These are phyloP conservation scores for Leptosphaerulina australis DNA, from an alignment of 2,329 filamentous ascomycete species.

Conservation along the genomic window DNA sequence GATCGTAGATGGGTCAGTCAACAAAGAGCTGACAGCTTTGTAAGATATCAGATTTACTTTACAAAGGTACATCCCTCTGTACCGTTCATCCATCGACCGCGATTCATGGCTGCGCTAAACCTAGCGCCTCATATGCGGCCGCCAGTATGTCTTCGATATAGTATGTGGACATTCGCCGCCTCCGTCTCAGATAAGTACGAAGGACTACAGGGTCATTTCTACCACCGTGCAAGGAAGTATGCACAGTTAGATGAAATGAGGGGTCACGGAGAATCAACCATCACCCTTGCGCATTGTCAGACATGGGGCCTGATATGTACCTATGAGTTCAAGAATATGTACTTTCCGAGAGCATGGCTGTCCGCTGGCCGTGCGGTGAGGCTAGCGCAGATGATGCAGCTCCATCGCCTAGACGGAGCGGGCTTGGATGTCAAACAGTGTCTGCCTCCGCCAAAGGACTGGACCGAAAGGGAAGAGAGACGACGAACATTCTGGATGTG, in stretches of 20 bases:
- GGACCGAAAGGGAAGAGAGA: conserved; percentile 91
- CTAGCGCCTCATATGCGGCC: conserved; percentile 85
- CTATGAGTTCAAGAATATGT: conserved; percentile 98
- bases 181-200: conserved; percentile 81
- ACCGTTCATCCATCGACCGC: conserved; percentile 87
- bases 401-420: conserved; percentile 82
- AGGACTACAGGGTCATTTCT: conserved; percentile 84
- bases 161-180: conserved; percentile 95
- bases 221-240: conserved; percentile 87
- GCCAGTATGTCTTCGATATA: conserved; percentile 86
- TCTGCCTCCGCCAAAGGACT: conserved; percentile 82
- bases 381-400: conserved; percentile 86
- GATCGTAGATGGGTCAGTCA: rapidly evolving
- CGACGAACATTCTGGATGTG: conserved; percentile 94
- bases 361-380: conserved; percentile 83
- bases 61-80: conserved; percentile 84
- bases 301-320: conserved; percentile 78
- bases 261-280: conserved; percentile 86
- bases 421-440: conserved; percentile 93
- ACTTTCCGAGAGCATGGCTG: conserved; percentile 94
- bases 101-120: conserved; percentile 88
- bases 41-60: conserved; percentile 83
- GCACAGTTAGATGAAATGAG: conserved; percentile 88
- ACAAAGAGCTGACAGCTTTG: conserved; percentile 17
- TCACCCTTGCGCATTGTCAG: conserved; percentile 85